A percentile compares a stretch with the other conserved stretches of the same genome.
phyloP scores from a whole-genome alignment of 2,329 filamentous ascomycete species.

The Aureobasidium leucospermi region DNA sequence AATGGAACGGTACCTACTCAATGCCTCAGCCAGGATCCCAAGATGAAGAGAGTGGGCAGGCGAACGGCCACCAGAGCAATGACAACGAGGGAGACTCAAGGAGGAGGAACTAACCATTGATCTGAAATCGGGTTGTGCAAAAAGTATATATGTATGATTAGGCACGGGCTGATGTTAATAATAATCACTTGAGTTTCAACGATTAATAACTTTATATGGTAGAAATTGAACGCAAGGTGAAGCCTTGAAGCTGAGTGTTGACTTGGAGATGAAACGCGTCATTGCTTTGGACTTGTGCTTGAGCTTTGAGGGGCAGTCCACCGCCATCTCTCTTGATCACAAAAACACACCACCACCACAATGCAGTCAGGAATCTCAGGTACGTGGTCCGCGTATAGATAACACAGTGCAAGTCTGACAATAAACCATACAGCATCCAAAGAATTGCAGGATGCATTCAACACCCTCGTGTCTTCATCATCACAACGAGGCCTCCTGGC shows the following conservation, averaged over 20 bases:
- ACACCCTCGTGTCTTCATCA: slow-evolving; percentile 54
- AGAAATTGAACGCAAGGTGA: neutral
- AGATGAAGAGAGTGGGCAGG: slow-evolving; percentile 8
- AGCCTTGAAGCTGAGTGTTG: neutral
- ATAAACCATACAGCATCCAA: slow-evolving; percentile 53
- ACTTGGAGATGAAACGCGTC: slow-evolving; percentile 2
- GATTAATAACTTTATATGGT: no score
- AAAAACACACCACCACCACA: slow-evolving; percentile 22
- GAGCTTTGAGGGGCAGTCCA: slow-evolving; percentile 11
- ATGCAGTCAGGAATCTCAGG: slow-evolving; percentile 79
- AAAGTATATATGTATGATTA: neutral
- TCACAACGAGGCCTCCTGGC: slow-evolving; percentile 63
- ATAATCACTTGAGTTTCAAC: neutral
- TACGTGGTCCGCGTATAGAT: slow-evolving; percentile 29
- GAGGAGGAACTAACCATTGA: neutral
- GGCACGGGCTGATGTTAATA: neutral
- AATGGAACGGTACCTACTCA: slow-evolving; percentile 1
- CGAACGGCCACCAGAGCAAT: neutral
- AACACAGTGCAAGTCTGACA: neutral
- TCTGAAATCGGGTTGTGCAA: neutral
- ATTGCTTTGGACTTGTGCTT: slow-evolving; percentile 3
- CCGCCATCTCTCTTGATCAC: neutral
- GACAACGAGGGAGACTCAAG: neutral
- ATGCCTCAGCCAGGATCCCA: neutral
- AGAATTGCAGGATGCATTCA: slow-evolving; percentile 70